Evolutionary conservation across 2,329 filamentous ascomycete species (phyloP), one percentile per base, ranked within the genome.

Genomic region (Penicillium sp.): DNA sequence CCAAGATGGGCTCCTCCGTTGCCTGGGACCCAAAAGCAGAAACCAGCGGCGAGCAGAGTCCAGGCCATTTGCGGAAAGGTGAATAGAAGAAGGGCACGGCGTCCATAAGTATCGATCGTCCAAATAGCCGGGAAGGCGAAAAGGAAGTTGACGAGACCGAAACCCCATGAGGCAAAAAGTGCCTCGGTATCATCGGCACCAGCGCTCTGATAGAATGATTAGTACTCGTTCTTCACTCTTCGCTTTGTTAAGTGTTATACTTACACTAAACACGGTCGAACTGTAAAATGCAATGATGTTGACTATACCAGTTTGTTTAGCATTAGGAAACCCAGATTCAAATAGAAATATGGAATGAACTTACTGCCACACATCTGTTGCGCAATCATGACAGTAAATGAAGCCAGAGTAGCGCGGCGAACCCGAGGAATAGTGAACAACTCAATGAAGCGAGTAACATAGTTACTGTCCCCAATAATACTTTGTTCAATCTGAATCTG

Each of bases 281-380:
- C 84, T 87, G 70, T 91, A 91, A 69, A 91, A 91, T 1, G 87
- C 85, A 49, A 91, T 87, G 50, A 90, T 88, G 66, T 90, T 89
- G 69, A 88, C 54, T 54, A 21, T 20, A 44, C 40, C 15, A 8
- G 4, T 20, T 36, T 49, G 4, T 20, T 36, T 49, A 32, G 37
- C 7, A 23, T 34, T 5, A 34, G n/a, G 17, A 13, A 39, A 10
- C 4, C 30, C 21, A 9, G 12, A 5, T 5, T 20, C 33, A 4
- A 8, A 9, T 7, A 12, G 33, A 13, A 15, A 39, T n/a, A 17
- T 15, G 8, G 23, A 12, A 21, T 36, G 10, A 23, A 52, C 56
- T 57, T 54, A 56, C 54, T 79, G 72, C 81, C 82, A 61, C 85
- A 88, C 81, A 88, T 85, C 68, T 89, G 85, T 69, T 89, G 86